Percentiles rank a stretch among this genome's conserved stretches.
These are phyloP conservation scores for Polytolypa hystricis DNA, from an alignment of 2,329 filamentous ascomycete genomes.

Conservation along the genomic window DNA sequence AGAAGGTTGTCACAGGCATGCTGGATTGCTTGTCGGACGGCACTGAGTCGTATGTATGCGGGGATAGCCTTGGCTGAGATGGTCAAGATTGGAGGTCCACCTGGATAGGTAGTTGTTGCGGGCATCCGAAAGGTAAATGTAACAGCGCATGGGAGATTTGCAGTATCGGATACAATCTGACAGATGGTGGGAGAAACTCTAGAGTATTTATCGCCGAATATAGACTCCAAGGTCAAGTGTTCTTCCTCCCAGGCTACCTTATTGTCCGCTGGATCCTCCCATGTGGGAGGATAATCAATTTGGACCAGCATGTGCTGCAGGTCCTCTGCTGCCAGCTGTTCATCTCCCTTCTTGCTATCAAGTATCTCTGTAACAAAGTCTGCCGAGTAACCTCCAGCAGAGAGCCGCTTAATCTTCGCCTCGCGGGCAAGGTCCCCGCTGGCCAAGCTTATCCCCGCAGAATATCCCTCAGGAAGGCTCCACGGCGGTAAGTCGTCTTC, in stretches of 20 bases:
- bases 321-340: conserved; percentile 65
- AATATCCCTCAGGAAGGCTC: conserved; percentile 85
- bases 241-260: conserved; percentile 73
- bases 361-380: conserved; percentile 74
- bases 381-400: conserved; percentile 70
- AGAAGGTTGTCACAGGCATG: conserved; percentile 60
- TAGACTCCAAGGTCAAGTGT: conserved; percentile 69
- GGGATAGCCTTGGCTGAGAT: conserved; percentile 60
- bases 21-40: conserved; percentile 64
- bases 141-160: conserved; percentile 34
- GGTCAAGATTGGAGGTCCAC: conserved; percentile 54
- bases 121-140: conserved; percentile 59
- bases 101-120: conserved; percentile 54
- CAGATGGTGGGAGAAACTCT: conserved; percentile 53
- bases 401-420: conserved; percentile 68
- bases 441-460: conserved; percentile 77
- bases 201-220: conserved; percentile 65
- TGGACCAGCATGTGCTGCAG: conserved; percentile 60
- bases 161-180: conserved; percentile 53
- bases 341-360: conserved; percentile 58
- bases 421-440: conserved; percentile 72
- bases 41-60: conserved; percentile 84
- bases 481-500: conserved; percentile 92
- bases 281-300: conserved; percentile 22
- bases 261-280: conserved; percentile 21